Conservation (phyloP, 805 yeast genomes). For the Nakazawaea holstii region DNA sequence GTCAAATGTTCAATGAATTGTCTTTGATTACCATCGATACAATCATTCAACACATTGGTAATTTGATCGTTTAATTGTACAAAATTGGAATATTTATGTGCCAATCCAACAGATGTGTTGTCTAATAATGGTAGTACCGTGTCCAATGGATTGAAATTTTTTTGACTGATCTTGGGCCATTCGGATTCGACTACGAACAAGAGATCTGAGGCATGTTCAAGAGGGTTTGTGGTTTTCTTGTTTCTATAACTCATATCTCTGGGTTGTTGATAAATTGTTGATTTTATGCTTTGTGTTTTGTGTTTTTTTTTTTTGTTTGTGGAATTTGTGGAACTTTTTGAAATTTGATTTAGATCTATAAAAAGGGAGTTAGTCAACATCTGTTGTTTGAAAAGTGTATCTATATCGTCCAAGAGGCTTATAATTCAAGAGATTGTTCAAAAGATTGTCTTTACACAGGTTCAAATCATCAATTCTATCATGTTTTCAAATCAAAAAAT, state of each 20-base stretch:
- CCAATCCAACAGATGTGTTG: conserved; percentile 86
- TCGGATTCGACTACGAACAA: conserved; percentile 27
- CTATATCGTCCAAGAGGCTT: too few species aligned
- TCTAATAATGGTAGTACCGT: conserved; percentile 79
- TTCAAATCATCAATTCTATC: too few species aligned
- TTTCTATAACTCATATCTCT: background rate
- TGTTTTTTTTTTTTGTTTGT: background rate
- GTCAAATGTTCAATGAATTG: conserved; percentile 84
- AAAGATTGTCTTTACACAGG: too few species aligned
- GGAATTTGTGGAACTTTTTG: background rate
- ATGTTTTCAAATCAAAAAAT: too few species aligned
- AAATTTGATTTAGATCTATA: too few species aligned
- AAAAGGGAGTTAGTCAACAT: too few species aligned
- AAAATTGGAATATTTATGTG: conserved; percentile 67
- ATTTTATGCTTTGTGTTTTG: background rate
- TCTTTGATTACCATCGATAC: conserved; percentile 79
- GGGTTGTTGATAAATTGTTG: background rate
- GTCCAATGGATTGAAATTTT: conserved; percentile 75
- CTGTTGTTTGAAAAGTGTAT: too few species aligned
- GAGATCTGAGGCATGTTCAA: conserved; percentile 10
- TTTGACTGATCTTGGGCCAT: conserved; percentile 45
- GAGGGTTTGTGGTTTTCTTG: background rate
- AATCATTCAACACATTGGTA: conserved; percentile 50
- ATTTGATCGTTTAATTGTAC: conserved; percentile 52
- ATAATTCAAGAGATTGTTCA: too few species aligned